A percentile compares a stretch with the other conserved stretches of the same genome.
These are phyloP conservation scores for Pichia kluyveri DNA, from an alignment of 805 yeast species.

Conservation along the genomic window DNA sequence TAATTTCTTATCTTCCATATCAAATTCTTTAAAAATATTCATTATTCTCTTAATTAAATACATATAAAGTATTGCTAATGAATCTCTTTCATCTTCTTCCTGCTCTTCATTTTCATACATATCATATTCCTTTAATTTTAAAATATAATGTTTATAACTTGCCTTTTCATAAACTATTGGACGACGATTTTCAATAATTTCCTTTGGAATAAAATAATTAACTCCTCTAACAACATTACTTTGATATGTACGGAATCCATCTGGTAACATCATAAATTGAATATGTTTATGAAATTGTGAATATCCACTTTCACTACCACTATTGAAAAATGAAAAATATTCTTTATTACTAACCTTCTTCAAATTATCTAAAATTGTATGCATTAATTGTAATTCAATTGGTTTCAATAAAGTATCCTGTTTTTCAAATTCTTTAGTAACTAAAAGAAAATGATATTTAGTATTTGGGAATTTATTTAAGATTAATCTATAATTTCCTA, in stretches of 20 bases:
- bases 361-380: constrained; percentile 42
- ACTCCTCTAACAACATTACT: constrained; percentile 36
- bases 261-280: constrained; percentile 72
- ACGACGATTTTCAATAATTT: constrained; percentile 28
- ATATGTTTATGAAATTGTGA: constrained; percentile 90
- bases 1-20: constrained; percentile 29
- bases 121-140: constrained; percentile 41
- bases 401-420: constrained; percentile 69
- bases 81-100: constrained; percentile 42
- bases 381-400: constrained; percentile 54
- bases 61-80: constrained; percentile 59
- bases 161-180: constrained; percentile 55
- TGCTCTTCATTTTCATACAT: constrained; percentile 20
- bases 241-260: constrained; percentile 48
- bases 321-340: constrained; percentile 80
- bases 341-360: constrained; percentile 27
- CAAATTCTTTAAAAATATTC: constrained; percentile 52
- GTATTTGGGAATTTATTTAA: constrained; percentile 84
- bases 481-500: constrained; percentile 50
- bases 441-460: constrained; percentile 67
- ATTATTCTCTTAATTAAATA: constrained; percentile 64
- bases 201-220: constrained; percentile 48
- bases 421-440: constrained; percentile 64
- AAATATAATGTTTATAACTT: constrained; percentile 75
- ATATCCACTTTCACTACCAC: constrained; percentile 88